Conservation (phyloP, 306 rosid genomes). For the Abrus precatorius region DNA sequence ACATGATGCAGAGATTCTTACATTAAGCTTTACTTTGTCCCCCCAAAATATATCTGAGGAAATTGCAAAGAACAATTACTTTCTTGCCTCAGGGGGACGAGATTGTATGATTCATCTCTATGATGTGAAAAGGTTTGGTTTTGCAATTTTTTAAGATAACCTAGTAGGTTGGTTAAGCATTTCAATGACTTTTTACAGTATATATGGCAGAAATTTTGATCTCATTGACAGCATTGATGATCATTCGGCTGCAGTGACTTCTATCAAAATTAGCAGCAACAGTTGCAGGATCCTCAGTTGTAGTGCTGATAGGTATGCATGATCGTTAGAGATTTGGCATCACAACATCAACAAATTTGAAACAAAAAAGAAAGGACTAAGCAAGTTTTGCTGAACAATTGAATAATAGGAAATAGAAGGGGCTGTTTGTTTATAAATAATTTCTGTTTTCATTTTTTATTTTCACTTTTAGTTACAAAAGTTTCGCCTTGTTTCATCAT, state of each 20-base stretch:
- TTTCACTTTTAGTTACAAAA: too few species aligned
- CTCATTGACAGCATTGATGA: conserved; percentile 66
- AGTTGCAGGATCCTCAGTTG: conserved; percentile 71
- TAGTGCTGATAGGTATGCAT: conserved; percentile 74
- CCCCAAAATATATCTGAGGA: conserved; percentile 50
- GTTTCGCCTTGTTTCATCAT: too few species aligned
- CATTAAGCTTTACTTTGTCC: conserved; percentile 68
- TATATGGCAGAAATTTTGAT: conserved; percentile 73
- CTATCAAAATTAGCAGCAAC: conserved; percentile 60
- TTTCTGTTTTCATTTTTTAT: too few species aligned
- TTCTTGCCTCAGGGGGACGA: conserved; percentile 78
- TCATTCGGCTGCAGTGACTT: conserved; percentile 84
- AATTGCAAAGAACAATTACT: conserved; percentile 47
- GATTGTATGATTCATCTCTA: conserved; percentile 78
- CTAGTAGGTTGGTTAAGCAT: conserved; percentile 36
- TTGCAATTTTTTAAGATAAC: conserved; percentile 34
- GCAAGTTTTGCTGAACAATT: conserved; percentile 33
- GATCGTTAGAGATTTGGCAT: conserved; percentile 32
- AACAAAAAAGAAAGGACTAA: conserved; percentile 17
- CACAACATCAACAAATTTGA: conserved; percentile 30
- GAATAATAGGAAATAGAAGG: not conserved
- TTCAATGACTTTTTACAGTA: conserved; percentile 44
- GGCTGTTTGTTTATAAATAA: too few species aligned
- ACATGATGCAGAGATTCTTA: conserved; percentile 82
- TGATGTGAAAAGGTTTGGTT: conserved; percentile 70